Base-by-base conservation (phyloP, 257 asterid genomes). In the Solanum pennellii region DNA sequence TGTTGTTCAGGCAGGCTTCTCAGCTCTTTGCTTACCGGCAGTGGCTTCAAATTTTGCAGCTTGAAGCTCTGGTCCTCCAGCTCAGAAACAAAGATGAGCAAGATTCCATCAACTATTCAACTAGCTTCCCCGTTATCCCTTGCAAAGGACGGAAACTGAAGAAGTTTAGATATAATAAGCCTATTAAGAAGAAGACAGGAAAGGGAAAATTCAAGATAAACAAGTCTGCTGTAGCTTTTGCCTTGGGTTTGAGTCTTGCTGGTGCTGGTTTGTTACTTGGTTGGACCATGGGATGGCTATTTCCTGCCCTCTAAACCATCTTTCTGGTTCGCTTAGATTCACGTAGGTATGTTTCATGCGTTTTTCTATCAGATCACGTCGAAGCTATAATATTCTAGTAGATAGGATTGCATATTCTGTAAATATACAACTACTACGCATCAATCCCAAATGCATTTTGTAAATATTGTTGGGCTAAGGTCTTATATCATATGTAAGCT, bases 201-300 rank as follows among this genome's bases (percentile, higher is more conserved):
- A 83, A 71, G 86, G 86, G 68, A 25, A 86, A 90, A 86, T 76
- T 77, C 60, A 52, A 82, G 66, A 16, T 80, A 27, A 75, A 90
- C 89, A 92, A 86, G 86, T 87, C 88, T 18, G 92, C 89, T 12
- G 13, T 93, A 85, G 94, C 93, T 86, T 90, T 92, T 88, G 95
- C 95, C 20, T 82, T 94, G 25, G 94, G 97, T 56, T 87, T 93
- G 86, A 85, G 94, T 69, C 95, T 94, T 86, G 97, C 93, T 44
- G 93, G 97, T 82, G 93, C 95, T 89, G 97, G 97, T 77, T 91
- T 94, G 77, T 88, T 94, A 4, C 92, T 93, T 6, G 97, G 97
- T 68, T 94, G 94, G 97, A 92, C 95, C 83, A 80, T 93, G 59
- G 95, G 93, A 8, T 94, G 95, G 94, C 88, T 94, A 83, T 92